A percentile compares a stretch with the other conserved stretches of the same genome.
Conservation (phyloP, 2,329 filamentous ascomycete species). For the Polychaeton citri region DNA sequence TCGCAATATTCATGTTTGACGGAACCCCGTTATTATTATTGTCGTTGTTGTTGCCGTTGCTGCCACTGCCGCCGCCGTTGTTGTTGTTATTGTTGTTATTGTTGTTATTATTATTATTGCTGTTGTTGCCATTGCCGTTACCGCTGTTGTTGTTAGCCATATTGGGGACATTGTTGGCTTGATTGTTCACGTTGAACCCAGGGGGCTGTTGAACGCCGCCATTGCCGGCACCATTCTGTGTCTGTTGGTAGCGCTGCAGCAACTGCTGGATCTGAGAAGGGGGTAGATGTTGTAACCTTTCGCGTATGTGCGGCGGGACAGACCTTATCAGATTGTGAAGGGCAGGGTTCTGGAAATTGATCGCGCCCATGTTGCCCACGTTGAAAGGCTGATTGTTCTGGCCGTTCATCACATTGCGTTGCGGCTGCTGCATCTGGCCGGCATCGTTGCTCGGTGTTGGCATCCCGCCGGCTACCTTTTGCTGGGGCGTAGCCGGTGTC, state of each 20-base stretch:
- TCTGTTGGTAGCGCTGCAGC: constrained; percentile 1
- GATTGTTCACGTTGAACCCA: constrained; percentile 3
- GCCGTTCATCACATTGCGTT: constrained; percentile 16
- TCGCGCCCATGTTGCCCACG: constrained; percentile 11
- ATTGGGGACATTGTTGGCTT: not conserved
- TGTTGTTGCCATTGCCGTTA: constrained; percentile 3
- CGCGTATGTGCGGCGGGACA: constrained; percentile 6
- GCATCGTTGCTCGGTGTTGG: constrained; percentile 13
- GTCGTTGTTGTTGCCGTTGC: constrained; percentile 1
- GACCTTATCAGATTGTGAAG: constrained; percentile 2
- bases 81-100: constrained; percentile 5
- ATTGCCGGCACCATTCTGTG: not conserved
- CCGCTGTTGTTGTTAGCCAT: constrained; percentile 4
- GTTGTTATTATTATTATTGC: not conserved
- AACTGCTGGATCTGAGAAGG: constrained; percentile 6
- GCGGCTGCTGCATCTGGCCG: constrained; percentile 16
- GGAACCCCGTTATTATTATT: not conserved
- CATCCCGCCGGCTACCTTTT: constrained; percentile 9
- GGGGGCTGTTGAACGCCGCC: not conserved
- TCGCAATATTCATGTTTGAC: not conserved
- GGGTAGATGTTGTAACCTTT: constrained; percentile 7
- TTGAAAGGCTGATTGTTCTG: constrained; percentile 24
- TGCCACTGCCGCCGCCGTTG: constrained; percentile 2
- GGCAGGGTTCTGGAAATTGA: constrained; percentile 2
- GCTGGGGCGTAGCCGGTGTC: constrained; percentile 19